These are phyloP conservation scores for Heliosperma pusillum DNA, from an alignment of 148 eudicot species.

Conservation along the genomic window DNA sequence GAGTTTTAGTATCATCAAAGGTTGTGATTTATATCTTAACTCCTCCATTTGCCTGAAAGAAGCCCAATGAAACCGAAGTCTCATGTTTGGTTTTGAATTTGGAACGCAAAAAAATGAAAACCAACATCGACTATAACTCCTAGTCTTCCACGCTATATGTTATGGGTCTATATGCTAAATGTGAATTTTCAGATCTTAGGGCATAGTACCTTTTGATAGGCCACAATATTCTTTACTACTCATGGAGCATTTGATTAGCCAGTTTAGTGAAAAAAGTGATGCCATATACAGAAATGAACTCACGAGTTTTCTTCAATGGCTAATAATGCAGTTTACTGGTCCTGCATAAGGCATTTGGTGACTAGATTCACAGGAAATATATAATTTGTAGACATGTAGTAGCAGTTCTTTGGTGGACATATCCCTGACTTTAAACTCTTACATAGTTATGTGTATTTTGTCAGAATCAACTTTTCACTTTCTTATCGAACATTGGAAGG, in stretches of 20 bases:
- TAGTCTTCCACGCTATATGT: no score
- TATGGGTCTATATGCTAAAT: no score
- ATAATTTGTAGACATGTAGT: not conserved
- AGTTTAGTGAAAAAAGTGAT: not conserved
- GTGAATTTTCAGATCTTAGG: no score
- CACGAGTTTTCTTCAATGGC: not conserved
- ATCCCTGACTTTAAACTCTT: constrained; percentile 5
- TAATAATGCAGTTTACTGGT: not conserved
- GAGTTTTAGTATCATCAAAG: not conserved
- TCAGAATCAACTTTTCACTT: constrained; percentile 85
- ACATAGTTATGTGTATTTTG: constrained; percentile 16
- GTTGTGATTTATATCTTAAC: not conserved
- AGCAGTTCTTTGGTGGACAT: not conserved
- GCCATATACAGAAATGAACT: not conserved
- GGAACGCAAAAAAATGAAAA: no score
- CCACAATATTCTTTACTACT: not conserved
- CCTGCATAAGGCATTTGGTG: not conserved
- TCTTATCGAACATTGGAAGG: constrained; percentile 79
- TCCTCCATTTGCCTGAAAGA: not conserved
- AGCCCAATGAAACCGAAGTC: no score
- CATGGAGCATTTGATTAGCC: not conserved
- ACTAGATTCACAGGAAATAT: not conserved
- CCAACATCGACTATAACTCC: no score
- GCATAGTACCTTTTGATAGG: not conserved
- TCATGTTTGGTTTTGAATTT: no score